Conservation (phyloP, 331 rosid species). For the Telfairia occidentalis region DNA sequence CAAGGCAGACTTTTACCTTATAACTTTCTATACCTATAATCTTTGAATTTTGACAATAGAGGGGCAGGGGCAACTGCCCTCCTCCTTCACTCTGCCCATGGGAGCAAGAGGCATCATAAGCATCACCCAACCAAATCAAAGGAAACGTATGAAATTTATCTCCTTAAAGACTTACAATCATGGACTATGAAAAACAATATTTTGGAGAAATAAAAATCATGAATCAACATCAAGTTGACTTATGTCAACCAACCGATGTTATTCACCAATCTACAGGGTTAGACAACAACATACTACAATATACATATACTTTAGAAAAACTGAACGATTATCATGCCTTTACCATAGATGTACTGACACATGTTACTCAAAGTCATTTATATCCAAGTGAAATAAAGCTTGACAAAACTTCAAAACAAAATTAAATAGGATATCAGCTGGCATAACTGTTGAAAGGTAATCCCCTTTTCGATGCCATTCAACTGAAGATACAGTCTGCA, state of each 20-base stretch:
- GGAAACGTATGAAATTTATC: not conserved
- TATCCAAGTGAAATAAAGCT: not conserved
- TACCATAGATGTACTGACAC: not conserved
- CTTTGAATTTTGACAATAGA: too few species aligned
- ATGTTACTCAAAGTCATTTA: not conserved
- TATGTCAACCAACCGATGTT: not conserved
- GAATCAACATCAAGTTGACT: not conserved
- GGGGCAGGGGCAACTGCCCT: too few species aligned
- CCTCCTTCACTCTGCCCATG: too few species aligned
- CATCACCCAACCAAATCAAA: not conserved
- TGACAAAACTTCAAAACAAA: not conserved
- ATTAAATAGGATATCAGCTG: slow-evolving; percentile 78
- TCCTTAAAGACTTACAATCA: not conserved
- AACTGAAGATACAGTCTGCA: slow-evolving; percentile 71
- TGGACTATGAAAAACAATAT: not conserved
- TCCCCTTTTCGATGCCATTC: slow-evolving; percentile 96
- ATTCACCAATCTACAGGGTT: not conserved
- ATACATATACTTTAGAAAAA: not conserved
- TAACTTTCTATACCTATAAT: too few species aligned
- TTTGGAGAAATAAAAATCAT: not conserved
- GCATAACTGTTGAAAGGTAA: slow-evolving; percentile 81
- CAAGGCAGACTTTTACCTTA: too few species aligned
- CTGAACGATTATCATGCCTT: not conserved
- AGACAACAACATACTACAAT: not conserved
- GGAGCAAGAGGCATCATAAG: not conserved